phyloP scores from a whole-genome alignment of 441 rosid species.

The Adansonia grandidieri region DNA sequence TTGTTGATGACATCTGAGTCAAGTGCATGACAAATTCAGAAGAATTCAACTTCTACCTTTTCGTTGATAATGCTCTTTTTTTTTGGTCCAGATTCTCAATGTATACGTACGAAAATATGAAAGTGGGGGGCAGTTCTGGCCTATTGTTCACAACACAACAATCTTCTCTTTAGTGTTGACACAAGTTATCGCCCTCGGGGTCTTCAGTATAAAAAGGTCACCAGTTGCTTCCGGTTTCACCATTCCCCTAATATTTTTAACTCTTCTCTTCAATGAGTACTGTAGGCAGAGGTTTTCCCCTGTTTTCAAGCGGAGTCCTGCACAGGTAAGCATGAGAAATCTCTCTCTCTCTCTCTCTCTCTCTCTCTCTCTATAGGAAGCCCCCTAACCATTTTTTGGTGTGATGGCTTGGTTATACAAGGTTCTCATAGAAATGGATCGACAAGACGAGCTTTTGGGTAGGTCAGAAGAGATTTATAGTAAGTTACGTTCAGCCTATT shows the following conservation, averaged over 20 bases:
- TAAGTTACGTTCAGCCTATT: slow-evolving; percentile 61
- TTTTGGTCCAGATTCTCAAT: slow-evolving; percentile 67
- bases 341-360: slow-evolving; percentile 4
- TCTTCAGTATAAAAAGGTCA: slow-evolving; percentile 80
- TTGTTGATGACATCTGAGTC: neutral
- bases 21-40: neutral
- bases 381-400: neutral
- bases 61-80: slow-evolving; percentile 9
- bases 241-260: slow-evolving; percentile 73
- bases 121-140: slow-evolving; percentile 90
- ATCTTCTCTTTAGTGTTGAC: slow-evolving; percentile 83
- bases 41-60: slow-evolving; percentile 5
- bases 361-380: neutral
- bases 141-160: slow-evolving; percentile 78
- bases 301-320: slow-evolving; percentile 58
- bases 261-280: slow-evolving; percentile 79
- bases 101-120: slow-evolving; percentile 76
- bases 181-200: slow-evolving; percentile 84
- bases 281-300: slow-evolving; percentile 82
- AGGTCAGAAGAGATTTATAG: slow-evolving; percentile 54
- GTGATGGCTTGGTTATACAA: slow-evolving; percentile 38
- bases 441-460: slow-evolving; percentile 63
- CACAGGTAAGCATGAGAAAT: slow-evolving; percentile 51
- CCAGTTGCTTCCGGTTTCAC: slow-evolving; percentile 82
- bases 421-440: slow-evolving; percentile 85